Conservation (phyloP, 257 asterid species). For the Dorcoceras hygrometricum region DNA sequence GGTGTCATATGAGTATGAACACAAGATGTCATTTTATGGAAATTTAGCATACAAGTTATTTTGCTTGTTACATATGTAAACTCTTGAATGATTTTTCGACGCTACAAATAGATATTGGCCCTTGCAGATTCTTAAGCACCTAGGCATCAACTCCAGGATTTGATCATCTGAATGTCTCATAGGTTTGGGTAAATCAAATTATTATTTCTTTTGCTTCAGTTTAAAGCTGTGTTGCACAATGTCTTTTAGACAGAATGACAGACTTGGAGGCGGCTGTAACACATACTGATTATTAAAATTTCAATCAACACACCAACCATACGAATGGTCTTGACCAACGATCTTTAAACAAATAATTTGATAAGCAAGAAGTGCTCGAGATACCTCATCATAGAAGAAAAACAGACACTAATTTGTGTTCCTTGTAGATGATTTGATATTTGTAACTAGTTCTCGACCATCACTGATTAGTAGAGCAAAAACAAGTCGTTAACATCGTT, state of each 20-base stretch:
- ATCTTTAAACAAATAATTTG: not conserved
- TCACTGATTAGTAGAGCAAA: conserved; percentile 5
- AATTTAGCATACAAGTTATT: not conserved
- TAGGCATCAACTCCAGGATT: not conserved
- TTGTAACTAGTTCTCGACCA: conserved; percentile 13
- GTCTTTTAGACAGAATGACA: not conserved
- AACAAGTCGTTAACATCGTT: conserved; percentile 14
- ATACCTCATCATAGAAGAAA: conserved; percentile 12
- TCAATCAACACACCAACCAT: not conserved
- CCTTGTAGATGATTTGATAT: conserved; percentile 16
- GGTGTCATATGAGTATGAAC: not conserved
- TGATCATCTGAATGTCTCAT: not conserved
- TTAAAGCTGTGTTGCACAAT: not conserved
- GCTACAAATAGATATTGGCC: not conserved
- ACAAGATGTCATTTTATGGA: not conserved
- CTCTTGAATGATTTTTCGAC: not conserved
- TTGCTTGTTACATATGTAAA: too few relatives aligned
- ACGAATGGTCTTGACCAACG: not conserved
- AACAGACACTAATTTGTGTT: conserved; percentile 8
- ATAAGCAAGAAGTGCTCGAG: conserved; percentile 15
- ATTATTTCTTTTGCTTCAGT: not conserved
- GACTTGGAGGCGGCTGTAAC: not conserved
- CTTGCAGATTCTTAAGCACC: not conserved
- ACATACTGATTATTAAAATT: not conserved
- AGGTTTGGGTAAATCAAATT: not conserved